Conservation (phyloP, 2,329 filamentous ascomycete species). For the Scytalidium sp. region DNA sequence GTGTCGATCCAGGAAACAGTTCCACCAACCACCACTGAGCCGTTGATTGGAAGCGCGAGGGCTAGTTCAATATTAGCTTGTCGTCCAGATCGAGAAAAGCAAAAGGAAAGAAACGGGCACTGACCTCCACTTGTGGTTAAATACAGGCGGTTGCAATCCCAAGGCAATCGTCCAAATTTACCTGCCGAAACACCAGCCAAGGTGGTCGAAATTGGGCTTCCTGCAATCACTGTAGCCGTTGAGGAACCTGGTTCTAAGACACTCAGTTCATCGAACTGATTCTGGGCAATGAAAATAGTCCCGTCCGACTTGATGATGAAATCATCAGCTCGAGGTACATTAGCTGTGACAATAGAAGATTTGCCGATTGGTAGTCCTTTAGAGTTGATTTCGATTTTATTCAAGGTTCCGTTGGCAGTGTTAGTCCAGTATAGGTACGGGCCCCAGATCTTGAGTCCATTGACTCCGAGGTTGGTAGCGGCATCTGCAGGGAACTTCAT, state of each 20-base stretch:
- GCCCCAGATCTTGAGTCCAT: conserved; percentile 24
- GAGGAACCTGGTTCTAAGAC: neutral
- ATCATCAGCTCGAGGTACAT: conserved; percentile 11
- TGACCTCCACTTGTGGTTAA: conserved; percentile 15
- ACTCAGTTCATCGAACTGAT: conserved; percentile 10
- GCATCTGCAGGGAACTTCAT: conserved; percentile 12
- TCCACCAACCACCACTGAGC: conserved; percentile 3
- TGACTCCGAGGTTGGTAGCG: conserved; percentile 15
- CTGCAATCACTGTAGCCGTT: conserved; percentile 6
- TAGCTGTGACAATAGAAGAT: conserved; percentile 6
- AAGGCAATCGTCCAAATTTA: conserved; percentile 11
- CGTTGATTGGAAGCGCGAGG: conserved; percentile 5
- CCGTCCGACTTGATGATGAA: conserved; percentile 13
- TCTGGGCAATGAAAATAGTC: conserved; percentile 9
- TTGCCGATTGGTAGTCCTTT: conserved; percentile 10
- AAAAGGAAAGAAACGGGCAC: neutral
- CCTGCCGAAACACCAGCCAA: conserved; percentile 14
- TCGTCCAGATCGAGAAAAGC: too few relatives aligned
- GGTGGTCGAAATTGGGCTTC: conserved; percentile 6
- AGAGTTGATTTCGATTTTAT: conserved; percentile 14
- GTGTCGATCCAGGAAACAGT: conserved; percentile 6
- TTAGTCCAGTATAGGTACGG: conserved; percentile 25
- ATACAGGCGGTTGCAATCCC: conserved; percentile 10
- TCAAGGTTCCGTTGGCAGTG: conserved; percentile 16
- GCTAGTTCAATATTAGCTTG: conserved; percentile 4